Evolutionary conservation across 768 basidiomycete genomes (phyloP).

Genomic region (Tricholoma matsutake): DNA sequence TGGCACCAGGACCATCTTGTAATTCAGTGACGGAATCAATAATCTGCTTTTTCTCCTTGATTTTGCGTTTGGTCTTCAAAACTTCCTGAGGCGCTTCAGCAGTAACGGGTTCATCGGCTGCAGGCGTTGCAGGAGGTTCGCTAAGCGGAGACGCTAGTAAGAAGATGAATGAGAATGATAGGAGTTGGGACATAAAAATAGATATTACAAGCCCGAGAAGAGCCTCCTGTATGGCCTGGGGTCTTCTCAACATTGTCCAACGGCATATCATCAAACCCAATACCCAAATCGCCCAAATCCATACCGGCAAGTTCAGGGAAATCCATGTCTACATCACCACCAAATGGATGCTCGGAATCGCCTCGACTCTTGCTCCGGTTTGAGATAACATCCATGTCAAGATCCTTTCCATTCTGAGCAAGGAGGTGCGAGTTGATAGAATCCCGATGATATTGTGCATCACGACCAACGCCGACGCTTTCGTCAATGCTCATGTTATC

Average conservation of each 20-base stretch:
- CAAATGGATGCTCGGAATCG: slow-evolving; percentile 65
- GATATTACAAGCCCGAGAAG: slow-evolving; percentile 67
- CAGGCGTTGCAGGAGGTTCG: slow-evolving; percentile 75
- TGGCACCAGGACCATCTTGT: slow-evolving; percentile 54
- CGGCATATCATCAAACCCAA: slow-evolving; percentile 63
- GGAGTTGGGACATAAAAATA: neutral
- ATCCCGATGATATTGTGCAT: slow-evolving; percentile 52
- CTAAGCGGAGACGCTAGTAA: slow-evolving; percentile 69
- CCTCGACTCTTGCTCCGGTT: slow-evolving; percentile 57
- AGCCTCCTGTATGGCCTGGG: slow-evolving; percentile 55
- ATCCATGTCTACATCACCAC: slow-evolving; percentile 45
- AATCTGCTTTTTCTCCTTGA: slow-evolving; percentile 80
- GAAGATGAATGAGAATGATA: neutral
- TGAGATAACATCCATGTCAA: slow-evolving; percentile 65
- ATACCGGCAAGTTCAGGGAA: slow-evolving; percentile 55
- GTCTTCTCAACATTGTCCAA: slow-evolving; percentile 46
- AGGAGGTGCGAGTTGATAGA: slow-evolving; percentile 64
- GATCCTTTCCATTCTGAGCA: slow-evolving; percentile 40
- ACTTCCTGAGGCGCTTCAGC: slow-evolving; percentile 39
- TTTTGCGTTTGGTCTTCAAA: slow-evolving; percentile 45
- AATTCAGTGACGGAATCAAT: slow-evolving; percentile 91
- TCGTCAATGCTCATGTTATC: slow-evolving; percentile 55
- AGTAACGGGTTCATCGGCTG: slow-evolving; percentile 51
- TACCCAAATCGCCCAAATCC: slow-evolving; percentile 58
- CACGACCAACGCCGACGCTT: slow-evolving; percentile 77